phyloP scores from a whole-genome alignment of 1,284 basidiomycete species.

The Austroboletus novae-zelandiae region DNA sequence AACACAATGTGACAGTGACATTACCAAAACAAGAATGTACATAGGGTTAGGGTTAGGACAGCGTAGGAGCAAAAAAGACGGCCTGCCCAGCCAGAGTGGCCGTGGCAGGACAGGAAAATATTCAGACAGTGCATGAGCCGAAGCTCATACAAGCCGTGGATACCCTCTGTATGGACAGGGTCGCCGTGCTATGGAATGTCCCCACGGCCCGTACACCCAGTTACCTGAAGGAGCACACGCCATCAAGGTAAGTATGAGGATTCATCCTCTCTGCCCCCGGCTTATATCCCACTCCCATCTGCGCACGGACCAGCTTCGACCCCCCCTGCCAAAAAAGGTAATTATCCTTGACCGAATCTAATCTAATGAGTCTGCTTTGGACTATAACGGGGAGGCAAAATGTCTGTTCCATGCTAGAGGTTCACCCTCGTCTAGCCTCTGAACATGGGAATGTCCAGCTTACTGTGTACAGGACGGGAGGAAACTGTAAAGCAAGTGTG shows the following conservation, averaged over 20 bases:
- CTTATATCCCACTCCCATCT: conserved; percentile 19
- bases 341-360: background rate
- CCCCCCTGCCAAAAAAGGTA: conserved; percentile 11
- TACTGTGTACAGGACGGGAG: too few species aligned
- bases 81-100: conserved; percentile 39
- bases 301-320: conserved; percentile 26
- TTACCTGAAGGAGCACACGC: conserved; percentile 35
- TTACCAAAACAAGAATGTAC: conserved; percentile 6
- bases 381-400: too few species aligned
- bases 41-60: conserved; percentile 29
- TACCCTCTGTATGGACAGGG: conserved; percentile 40
- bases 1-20: background rate
- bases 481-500: too few species aligned
- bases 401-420: too few species aligned
- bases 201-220: conserved; percentile 44
- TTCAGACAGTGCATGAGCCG: conserved; percentile 37
- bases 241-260: conserved; percentile 38
- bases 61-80: conserved; percentile 18
- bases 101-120: conserved; percentile 30
- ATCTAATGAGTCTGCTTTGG: too few species aligned
- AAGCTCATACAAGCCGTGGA: conserved; percentile 31
- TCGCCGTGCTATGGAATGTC: conserved; percentile 52
- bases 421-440: too few species aligned
- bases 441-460: too few species aligned
- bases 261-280: rapidly evolving